phyloP scores from a whole-genome alignment of 352 stramenopile genomes.

The Globisporangium okanoganense region DNA sequence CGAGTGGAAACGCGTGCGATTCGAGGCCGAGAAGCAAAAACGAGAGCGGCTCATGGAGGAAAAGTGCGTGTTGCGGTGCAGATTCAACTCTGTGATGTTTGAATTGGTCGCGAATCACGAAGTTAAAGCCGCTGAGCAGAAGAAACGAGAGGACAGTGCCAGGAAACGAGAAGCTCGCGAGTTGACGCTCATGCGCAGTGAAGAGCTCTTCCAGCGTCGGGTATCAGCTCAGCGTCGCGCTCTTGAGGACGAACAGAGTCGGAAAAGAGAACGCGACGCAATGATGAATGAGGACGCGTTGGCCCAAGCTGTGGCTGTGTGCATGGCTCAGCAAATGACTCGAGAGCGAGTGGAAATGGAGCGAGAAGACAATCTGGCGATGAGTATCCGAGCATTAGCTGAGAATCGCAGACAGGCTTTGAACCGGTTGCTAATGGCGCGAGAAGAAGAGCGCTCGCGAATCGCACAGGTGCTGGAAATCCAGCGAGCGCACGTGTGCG shows the following conservation, averaged over 20 bases:
- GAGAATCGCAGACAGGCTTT: constrained; percentile 14
- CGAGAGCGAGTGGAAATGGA: constrained; percentile 22
- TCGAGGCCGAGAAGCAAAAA: constrained; percentile 4
- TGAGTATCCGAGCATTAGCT: background rate
- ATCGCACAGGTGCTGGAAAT: constrained; percentile 5
- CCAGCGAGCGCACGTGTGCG: background rate
- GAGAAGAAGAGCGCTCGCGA: constrained; percentile 13
- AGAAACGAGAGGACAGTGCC: constrained; percentile 20
- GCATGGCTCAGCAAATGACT: background rate
- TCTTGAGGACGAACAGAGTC: constrained; percentile 15
- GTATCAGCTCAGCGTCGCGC: constrained; percentile 21
- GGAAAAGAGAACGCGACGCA: constrained; percentile 15
- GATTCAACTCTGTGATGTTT: constrained; percentile 23
- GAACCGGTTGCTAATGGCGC: constrained; percentile 7
- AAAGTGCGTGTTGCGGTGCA: constrained; percentile 15
- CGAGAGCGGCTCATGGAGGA: constrained; percentile 19
- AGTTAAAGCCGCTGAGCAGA: constrained; percentile 7
- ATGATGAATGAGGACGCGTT: constrained; percentile 41
- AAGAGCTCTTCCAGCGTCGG: constrained; percentile 34
- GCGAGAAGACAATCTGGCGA: constrained; percentile 7
- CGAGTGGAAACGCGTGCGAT: background rate
- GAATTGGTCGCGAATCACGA: constrained; percentile 22
- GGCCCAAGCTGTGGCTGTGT: background rate
- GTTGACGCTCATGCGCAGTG: constrained; percentile 36
- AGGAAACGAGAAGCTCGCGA: constrained; percentile 30